Percentiles rank a stretch among this genome's conserved stretches.
These are phyloP conservation scores for Strigomonas culicis DNA, from an alignment of 208 protist genomes.

Conservation along the genomic window DNA sequence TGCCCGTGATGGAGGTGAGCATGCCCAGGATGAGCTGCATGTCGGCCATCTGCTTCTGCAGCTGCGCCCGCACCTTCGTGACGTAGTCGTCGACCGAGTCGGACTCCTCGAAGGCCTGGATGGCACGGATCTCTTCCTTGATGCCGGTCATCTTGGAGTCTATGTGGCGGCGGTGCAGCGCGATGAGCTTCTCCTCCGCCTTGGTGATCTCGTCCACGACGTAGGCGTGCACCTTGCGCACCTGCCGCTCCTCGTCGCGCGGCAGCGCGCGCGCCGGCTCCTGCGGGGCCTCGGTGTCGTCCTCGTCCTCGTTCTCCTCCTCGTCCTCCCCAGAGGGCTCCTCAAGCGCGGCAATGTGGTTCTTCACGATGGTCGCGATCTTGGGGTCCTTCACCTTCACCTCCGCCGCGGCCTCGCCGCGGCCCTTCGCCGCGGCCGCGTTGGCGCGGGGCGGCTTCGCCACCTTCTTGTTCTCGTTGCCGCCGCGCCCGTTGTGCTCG, in stretches of 20 bases:
- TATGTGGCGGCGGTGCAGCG: constrained; percentile 90
- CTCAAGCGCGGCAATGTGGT: constrained; percentile 76
- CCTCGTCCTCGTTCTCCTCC: constrained; percentile 36
- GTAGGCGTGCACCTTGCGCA: constrained; percentile 86
- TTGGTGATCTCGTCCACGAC: constrained; percentile 92
- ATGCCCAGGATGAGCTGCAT: constrained; percentile 73
- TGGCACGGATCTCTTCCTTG: constrained; percentile 90
- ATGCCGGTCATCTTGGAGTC: constrained; percentile 93
- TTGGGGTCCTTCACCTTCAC: constrained; percentile 78
- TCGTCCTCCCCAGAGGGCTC: constrained; percentile 51
- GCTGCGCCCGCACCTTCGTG: constrained; percentile 50
- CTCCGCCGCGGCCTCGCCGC: constrained; percentile 15
- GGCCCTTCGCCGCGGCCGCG: constrained; percentile 11
- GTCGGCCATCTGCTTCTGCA: constrained; percentile 72
- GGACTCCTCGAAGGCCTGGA: constrained; percentile 89
- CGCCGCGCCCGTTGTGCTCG: not conserved
- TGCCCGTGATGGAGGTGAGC: constrained; percentile 64
- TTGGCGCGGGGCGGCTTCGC: constrained; percentile 17
- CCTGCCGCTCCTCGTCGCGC: constrained; percentile 73
- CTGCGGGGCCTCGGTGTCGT: not conserved
- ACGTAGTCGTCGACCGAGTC: constrained; percentile 92
- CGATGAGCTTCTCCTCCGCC: constrained; percentile 93
- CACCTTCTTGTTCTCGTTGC: constrained; percentile 10
- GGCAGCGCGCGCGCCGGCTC: constrained; percentile 8
- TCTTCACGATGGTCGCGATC: constrained; percentile 86